Evolutionary conservation across 1,284 basidiomycete species (phyloP), one percentile per base, ranked within the genome.

Genomic region (Hortiboletus rubellus): DNA sequence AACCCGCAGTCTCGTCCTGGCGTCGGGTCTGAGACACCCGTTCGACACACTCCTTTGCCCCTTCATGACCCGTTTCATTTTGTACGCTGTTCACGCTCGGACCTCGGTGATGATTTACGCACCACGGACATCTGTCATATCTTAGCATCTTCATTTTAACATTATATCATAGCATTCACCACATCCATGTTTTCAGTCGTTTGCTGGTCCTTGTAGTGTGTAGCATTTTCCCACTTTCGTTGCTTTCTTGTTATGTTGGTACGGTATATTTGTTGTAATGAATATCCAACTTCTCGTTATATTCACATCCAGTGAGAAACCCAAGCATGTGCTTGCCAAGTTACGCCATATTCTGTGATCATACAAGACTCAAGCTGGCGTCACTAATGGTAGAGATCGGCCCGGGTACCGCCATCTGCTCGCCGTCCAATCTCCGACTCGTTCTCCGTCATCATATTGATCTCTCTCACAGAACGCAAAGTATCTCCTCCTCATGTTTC

Each of bases 1-100:
- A 60, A 50, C 43, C 67, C 42, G 58, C 72, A 65, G 67, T 70
- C 60, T 63, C 68, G 71, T 79, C 71, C 77, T 86, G 84, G 84
- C 82, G 84, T 62, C 73, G 75, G 60, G 70, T 65, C 53, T 80
- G 65, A 75, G 52, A 52, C 61, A 34, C 34, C 41, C 50, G 56
- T 57, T 49, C 55, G 17, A n/a, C 43, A 51, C 38, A 52, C 64
- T 70, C 69, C 8, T 70, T 72, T 66, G 24, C 30, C 31, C 31
- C 34, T 3, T 69, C 51, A 68, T 33, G 69, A 72, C 43, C 58
- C 7, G 50, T 56, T 15, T 59, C 30, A 56, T 59, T 66, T 51
- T 59, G 48, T 53, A 73, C 60, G 72, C 57, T 30, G 53, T 60
- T 64, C 60, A 61, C 47, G 59, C 66, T 70, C 17, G 60, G 54